phyloP scores from a whole-genome alignment of 1,284 basidiomycete genomes.

The Apiotrichum brassicae region DNA sequence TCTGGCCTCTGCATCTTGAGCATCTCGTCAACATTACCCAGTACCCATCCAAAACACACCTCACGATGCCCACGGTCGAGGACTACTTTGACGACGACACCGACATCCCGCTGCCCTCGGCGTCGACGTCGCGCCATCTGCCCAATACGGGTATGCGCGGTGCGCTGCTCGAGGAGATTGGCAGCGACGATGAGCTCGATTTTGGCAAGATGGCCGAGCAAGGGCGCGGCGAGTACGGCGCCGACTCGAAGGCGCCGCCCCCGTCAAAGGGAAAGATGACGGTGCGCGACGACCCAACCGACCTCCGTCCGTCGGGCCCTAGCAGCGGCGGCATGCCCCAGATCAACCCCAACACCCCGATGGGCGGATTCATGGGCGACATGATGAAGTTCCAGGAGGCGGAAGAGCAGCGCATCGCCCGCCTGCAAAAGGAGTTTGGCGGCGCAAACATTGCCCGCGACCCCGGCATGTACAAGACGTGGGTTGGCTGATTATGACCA shows the following conservation, averaged over 20 bases:
- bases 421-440: conserved; percentile 40
- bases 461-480: conserved; percentile 43
- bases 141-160: conserved; percentile 62
- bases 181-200: conserved; percentile 45
- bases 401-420: conserved; percentile 43
- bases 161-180: conserved; percentile 68
- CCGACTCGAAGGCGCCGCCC: conserved; percentile 28
- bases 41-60: no score
- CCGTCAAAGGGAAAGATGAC: conserved; percentile 32
- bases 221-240: conserved; percentile 45
- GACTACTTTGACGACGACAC: conserved; percentile 76
- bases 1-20: not conserved
- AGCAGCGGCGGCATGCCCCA: conserved; percentile 8
- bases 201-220: conserved; percentile 48
- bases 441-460: conserved; percentile 31
- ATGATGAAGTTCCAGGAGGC: conserved; percentile 46
- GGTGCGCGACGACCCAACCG: conserved; percentile 23
- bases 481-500: conserved; percentile 12
- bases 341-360: conserved; percentile 42
- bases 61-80: conserved; percentile 45
- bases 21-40: not conserved
- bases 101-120: conserved; percentile 54
- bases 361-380: conserved; percentile 48
- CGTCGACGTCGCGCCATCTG: conserved; percentile 57
- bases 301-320: conserved; percentile 20